A percentile compares a stretch with the other conserved stretches of the same genome.
Conservation (phyloP, 2,329 filamentous ascomycete genomes). For the Monosporascus sp. region DNA sequence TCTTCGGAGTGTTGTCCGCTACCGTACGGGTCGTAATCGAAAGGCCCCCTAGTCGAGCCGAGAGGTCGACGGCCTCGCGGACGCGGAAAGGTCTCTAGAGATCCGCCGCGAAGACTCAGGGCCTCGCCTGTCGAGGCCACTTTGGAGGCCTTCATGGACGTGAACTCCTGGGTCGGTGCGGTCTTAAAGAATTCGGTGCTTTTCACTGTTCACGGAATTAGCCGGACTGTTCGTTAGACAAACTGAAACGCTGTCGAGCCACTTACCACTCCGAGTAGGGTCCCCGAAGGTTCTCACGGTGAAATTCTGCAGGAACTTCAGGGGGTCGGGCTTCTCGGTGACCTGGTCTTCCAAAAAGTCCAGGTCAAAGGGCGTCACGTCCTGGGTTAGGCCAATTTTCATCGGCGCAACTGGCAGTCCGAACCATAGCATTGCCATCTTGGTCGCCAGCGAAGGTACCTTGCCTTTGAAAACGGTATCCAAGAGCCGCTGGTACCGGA, state of each 20-base stretch:
- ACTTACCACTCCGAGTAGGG: constrained; percentile 6
- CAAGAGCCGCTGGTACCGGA: constrained; percentile 27
- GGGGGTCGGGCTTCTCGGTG: constrained; percentile 6
- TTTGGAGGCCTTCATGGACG: neutral
- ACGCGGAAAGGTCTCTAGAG: neutral
- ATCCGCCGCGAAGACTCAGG: constrained; percentile 11
- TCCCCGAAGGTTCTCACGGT: constrained; percentile 7
- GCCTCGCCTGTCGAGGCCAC: neutral
- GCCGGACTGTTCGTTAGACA: neutral
- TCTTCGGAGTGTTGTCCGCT: neutral
- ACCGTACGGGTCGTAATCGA: neutral
- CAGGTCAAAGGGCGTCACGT: constrained; percentile 3
- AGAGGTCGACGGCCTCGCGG: no score
- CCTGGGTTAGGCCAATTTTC: constrained; percentile 17
- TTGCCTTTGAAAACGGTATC: constrained; percentile 25
- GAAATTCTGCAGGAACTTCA: constrained; percentile 19
- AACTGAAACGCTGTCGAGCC: neutral
- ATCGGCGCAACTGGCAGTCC: constrained; percentile 40
- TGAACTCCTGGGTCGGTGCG: neutral
- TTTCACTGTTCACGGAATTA: neutral
- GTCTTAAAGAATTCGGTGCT: neutral
- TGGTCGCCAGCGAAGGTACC: constrained; percentile 29
- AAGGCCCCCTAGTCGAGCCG: no score
- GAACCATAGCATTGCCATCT: constrained; percentile 43
- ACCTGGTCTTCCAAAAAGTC: constrained; percentile 5